Evolutionary conservation across 2,329 filamentous ascomycete genomes (phyloP).

Genomic region (Penicillium brasilianum): DNA sequence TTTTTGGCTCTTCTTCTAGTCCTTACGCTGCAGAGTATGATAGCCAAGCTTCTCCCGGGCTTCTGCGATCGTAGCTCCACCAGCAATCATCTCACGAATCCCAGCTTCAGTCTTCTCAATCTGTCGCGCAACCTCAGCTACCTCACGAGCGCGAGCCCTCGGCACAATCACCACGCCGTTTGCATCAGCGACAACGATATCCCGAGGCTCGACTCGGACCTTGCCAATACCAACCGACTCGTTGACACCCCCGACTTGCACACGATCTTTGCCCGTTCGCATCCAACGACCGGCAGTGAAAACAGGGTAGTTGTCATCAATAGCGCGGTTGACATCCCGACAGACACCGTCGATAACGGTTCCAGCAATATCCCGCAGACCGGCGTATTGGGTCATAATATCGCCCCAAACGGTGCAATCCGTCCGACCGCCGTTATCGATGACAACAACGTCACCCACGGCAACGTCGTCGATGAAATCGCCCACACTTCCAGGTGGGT

Average conservation of each 20-base stretch:
- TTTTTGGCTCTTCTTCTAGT: not conserved
- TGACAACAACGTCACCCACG: slow-evolving; percentile 38
- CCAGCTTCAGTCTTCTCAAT: slow-evolving; percentile 28
- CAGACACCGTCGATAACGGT: slow-evolving; percentile 43
- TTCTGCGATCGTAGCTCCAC: slow-evolving; percentile 20
- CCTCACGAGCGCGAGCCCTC: slow-evolving; percentile 22
- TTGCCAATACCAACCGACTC: slow-evolving; percentile 36
- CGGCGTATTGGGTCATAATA: slow-evolving; percentile 45
- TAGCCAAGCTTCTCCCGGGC: slow-evolving; percentile 24
- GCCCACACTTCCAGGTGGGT: slow-evolving; percentile 35
- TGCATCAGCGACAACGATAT: slow-evolving; percentile 40
- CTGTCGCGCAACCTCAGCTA: slow-evolving; percentile 18
- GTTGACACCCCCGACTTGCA: slow-evolving; percentile 39
- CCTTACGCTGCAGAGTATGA: slow-evolving; percentile 23
- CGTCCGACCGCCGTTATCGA: slow-evolving; percentile 41
- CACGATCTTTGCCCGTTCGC: slow-evolving; percentile 41
- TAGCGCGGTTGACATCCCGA: slow-evolving; percentile 39
- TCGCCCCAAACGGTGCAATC: slow-evolving; percentile 46
- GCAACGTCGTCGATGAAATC: slow-evolving; percentile 43
- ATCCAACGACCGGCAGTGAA: slow-evolving; percentile 42
- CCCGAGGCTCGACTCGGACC: slow-evolving; percentile 34
- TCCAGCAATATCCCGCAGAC: slow-evolving; percentile 38
- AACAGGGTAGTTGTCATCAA: slow-evolving; percentile 36
- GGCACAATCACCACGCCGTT: slow-evolving; percentile 31
- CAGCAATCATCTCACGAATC: slow-evolving; percentile 39